Conservation (phyloP, 768 basidiomycete genomes). For the Amanita exitialis region DNA sequence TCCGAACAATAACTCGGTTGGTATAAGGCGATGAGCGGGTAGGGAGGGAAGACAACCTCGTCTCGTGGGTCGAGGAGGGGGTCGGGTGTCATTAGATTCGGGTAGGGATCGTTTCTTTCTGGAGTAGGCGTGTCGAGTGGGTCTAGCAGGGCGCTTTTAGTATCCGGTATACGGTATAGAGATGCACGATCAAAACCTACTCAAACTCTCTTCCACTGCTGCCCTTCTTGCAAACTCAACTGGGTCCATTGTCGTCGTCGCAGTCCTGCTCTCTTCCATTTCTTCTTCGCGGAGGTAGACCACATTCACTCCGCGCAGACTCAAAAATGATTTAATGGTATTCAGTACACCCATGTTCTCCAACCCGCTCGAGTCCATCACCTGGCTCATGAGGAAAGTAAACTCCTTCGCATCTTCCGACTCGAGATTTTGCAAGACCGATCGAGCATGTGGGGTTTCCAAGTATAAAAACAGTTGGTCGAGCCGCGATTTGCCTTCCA, state of each 20-base stretch:
- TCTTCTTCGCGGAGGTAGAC: background rate
- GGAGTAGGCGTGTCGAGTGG: background rate
- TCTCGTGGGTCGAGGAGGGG: conserved; percentile 54
- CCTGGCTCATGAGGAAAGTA: background rate
- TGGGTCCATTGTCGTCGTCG: background rate
- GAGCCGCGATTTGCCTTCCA: background rate
- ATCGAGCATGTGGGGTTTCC: background rate
- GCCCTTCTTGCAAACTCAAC: conserved; percentile 2
- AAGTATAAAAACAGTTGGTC: background rate
- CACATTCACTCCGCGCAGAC: background rate
- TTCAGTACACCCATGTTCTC: conserved; percentile 2
- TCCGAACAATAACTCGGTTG: conserved; percentile 58
- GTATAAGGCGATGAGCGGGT: conserved; percentile 40
- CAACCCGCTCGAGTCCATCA: background rate
- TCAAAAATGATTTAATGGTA: background rate
- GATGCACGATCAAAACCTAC: background rate
- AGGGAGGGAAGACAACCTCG: conserved; percentile 39
- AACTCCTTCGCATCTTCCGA: background rate
- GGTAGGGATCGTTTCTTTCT: conserved; percentile 21
- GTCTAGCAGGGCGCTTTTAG: background rate
- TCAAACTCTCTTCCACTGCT: conserved; percentile 1
- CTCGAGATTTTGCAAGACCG: background rate
- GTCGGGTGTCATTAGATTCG: conserved; percentile 55
- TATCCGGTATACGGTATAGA: background rate
- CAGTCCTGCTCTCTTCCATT: background rate